Evolutionary conservation across 805 yeast genomes (phyloP).

Genomic region (Yarrowia sp.): DNA sequence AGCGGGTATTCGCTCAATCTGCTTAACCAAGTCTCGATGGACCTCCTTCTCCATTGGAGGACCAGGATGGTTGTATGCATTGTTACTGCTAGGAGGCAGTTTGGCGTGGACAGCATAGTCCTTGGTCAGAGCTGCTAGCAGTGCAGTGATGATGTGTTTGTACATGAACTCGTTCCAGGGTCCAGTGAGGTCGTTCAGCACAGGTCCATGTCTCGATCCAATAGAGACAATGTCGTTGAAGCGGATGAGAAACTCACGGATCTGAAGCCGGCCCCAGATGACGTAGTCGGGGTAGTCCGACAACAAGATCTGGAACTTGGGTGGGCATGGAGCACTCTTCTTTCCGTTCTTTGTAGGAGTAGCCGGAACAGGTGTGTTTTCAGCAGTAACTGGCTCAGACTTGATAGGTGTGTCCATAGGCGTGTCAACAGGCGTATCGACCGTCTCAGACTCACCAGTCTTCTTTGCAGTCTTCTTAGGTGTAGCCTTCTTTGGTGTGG

Average conservation of each 20-base stretch:
- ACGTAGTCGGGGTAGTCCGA: conserved; percentile 34
- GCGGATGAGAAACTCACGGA: conserved; percentile 42
- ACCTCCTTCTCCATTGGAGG: conserved; percentile 37
- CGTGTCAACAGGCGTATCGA: neutral
- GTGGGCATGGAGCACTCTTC: conserved; percentile 31
- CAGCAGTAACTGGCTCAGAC: neutral
- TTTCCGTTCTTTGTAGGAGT: conserved; percentile 10
- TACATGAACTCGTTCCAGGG: conserved; percentile 41
- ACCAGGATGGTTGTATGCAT: conserved; percentile 35
- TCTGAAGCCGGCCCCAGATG: conserved; percentile 39
- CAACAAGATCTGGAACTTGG: conserved; percentile 35
- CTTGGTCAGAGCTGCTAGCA: conserved; percentile 35
- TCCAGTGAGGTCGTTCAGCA: conserved; percentile 40
- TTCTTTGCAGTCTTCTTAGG: conserved; percentile 2
- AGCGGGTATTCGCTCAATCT: conserved; percentile 39
- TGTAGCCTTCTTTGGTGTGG: neutral
- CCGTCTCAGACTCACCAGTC: neutral
- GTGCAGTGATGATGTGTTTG: conserved; percentile 38
- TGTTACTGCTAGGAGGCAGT: neutral
- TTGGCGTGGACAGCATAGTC: conserved; percentile 19
- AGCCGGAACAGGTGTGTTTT: neutral
- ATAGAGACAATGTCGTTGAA: conserved; percentile 42
- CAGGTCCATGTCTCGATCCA: conserved; percentile 38
- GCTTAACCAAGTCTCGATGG: conserved; percentile 31
- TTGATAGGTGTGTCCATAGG: neutral